These are phyloP conservation scores for Fomitopsis schrenkii DNA, from an alignment of 1,284 basidiomycete species.

Conservation along the genomic window DNA sequence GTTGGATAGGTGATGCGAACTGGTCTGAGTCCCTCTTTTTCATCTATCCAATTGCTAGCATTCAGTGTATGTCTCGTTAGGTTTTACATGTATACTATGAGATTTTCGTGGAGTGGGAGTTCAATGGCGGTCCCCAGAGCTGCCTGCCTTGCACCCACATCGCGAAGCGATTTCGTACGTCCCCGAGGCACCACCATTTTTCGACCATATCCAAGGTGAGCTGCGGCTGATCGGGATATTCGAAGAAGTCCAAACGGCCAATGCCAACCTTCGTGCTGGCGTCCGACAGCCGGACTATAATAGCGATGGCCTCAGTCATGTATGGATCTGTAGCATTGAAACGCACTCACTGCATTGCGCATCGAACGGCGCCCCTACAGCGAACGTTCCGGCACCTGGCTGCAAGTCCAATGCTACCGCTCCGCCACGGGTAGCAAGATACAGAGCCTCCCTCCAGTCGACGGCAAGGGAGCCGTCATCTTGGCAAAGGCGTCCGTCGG, in stretches of 20 bases:
- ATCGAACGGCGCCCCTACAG: conserved; percentile 73
- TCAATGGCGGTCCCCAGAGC: neutral
- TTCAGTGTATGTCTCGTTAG: neutral
- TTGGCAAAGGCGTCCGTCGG: conserved; percentile 1
- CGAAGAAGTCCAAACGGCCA: conserved; percentile 70
- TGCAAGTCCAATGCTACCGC: conserved; percentile 59
- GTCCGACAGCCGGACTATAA: conserved; percentile 50
- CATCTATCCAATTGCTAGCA: neutral
- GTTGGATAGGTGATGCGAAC: neutral
- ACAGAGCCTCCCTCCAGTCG: conserved; percentile 73
- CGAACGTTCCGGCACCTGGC: conserved; percentile 48
- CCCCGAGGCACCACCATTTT: conserved; percentile 87
- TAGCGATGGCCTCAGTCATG: neutral
- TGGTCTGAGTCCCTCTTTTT: neutral
- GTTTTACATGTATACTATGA: neutral
- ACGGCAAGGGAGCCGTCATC: conserved; percentile 16
- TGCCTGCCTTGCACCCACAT: conserved; percentile 72
- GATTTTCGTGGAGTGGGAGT: neutral
- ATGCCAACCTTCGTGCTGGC: conserved; percentile 35
- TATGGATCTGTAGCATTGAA: neutral
- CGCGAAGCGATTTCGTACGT: conserved; percentile 54
- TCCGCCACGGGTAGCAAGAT: conserved; percentile 77
- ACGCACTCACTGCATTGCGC: conserved; percentile 68
- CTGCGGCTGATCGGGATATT: conserved; percentile 27
- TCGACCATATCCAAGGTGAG: conserved; percentile 61